phyloP scores from a whole-genome alignment of 1,139 yeast species.

The Spencermartinsiella ligniputridi region DNA sequence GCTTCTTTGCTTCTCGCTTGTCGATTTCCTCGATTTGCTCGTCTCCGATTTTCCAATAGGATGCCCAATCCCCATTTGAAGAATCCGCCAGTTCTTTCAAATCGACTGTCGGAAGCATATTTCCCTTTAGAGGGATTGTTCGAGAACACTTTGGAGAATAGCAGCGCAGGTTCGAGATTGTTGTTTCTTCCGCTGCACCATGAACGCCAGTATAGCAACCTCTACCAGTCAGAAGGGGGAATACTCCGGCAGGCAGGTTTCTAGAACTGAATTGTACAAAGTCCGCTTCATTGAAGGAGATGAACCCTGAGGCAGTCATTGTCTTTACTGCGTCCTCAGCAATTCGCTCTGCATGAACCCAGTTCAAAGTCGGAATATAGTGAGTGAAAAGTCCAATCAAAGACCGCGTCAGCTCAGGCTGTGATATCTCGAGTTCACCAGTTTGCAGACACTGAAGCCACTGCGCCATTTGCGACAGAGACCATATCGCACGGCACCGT shows the following conservation, averaged over 20 bases:
- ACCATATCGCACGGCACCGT: slow-evolving; percentile 48
- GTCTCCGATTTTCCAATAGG: slow-evolving; percentile 64
- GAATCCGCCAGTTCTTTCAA: slow-evolving; percentile 9
- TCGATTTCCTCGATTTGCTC: slow-evolving; percentile 54
- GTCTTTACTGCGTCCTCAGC: slow-evolving; percentile 51
- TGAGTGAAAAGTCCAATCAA: slow-evolving; percentile 49
- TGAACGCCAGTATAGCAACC: slow-evolving; percentile 37
- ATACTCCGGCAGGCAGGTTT: slow-evolving; percentile 37
- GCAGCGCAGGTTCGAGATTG: slow-evolving; percentile 25
- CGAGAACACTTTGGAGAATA: slow-evolving; percentile 30
- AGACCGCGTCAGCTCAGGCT: slow-evolving; percentile 32
- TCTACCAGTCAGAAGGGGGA: slow-evolving; percentile 38
- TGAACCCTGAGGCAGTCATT: slow-evolving; percentile 45
- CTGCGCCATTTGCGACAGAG: slow-evolving; percentile 40
- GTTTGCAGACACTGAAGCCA: slow-evolving; percentile 28
- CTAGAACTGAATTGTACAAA: slow-evolving; percentile 22
- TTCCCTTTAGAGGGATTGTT: slow-evolving; percentile 26
- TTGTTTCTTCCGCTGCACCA: slow-evolving; percentile 27
- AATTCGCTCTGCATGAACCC: slow-evolving; percentile 53
- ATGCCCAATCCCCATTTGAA: slow-evolving; percentile 55
- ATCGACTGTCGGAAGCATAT: slow-evolving; percentile 17
- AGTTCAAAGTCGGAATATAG: slow-evolving; percentile 48
- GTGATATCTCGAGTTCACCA: slow-evolving; percentile 44
- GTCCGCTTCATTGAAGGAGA: slow-evolving; percentile 23
- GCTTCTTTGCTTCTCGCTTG: slow-evolving; percentile 56